These are phyloP conservation scores for Wakefieldia striispora DNA, from an alignment of 768 basidiomycete genomes.

Conservation along the genomic window DNA sequence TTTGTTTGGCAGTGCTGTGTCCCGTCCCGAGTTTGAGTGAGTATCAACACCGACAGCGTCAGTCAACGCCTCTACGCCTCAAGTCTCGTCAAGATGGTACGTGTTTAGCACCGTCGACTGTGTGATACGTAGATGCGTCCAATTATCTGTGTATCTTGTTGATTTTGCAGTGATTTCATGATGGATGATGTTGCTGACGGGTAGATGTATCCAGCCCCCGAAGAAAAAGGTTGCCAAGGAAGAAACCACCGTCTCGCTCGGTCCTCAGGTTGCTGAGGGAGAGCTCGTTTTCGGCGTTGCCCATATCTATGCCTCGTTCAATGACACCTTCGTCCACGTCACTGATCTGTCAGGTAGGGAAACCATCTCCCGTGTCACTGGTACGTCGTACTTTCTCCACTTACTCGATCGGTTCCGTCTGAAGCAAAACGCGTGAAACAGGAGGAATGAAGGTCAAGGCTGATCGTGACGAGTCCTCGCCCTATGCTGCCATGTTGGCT, in stretches of 20 bases:
- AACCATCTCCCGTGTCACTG: conserved; percentile 98
- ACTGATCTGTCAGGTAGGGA: conserved; percentile 99
- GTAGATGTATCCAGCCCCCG: conserved; percentile 68
- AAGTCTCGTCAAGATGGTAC: conserved; percentile 37
- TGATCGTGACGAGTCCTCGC: conserved; percentile 98
- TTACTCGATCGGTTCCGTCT: background rate
- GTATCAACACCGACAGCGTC: conserved; percentile 1
- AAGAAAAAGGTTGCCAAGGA: conserved; percentile 82
- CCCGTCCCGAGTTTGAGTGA: conserved; percentile 5
- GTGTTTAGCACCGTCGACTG: conserved; percentile 14
- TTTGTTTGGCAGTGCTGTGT: conserved; percentile 13
- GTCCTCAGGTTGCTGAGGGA: conserved; percentile 94
- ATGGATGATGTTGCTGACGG: conserved; percentile 53
- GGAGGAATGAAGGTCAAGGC: conserved; percentile 99
- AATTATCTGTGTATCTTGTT: conserved; percentile 1
- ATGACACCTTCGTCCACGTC: conserved; percentile 99
- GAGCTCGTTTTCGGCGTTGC: conserved; percentile 98
- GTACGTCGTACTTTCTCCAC: conserved; percentile 41
- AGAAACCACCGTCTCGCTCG: conserved; percentile 85
- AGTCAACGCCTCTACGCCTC: conserved; percentile 25
- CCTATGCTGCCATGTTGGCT: conserved; percentile 96
- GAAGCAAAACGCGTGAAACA: conserved; percentile 24
- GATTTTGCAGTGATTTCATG: conserved; percentile 8
- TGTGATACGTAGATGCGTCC: background rate
- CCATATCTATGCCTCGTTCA: conserved; percentile 99